phyloP scores from a whole-genome alignment of 106 monocot species.

The Iris macrosiphon region DNA sequence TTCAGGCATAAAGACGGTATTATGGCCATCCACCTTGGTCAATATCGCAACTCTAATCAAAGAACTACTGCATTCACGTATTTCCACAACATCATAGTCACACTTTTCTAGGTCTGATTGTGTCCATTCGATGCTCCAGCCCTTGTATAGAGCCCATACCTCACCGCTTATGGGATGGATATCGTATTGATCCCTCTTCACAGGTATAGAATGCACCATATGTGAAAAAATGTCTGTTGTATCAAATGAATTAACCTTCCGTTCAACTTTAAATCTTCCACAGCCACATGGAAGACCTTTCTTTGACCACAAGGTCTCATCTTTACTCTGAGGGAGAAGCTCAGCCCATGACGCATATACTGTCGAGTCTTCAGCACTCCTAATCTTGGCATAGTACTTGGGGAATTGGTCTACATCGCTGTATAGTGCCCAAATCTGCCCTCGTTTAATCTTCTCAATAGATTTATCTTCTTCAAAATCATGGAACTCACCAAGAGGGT shows the following conservation, averaged over 20 bases:
- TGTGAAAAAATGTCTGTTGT: constrained; percentile 11
- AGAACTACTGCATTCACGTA: neutral
- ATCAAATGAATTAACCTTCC: neutral
- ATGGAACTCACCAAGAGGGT: constrained; percentile 50
- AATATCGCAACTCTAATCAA: neutral
- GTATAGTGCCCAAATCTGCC: constrained; percentile 92
- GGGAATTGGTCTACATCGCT: constrained; percentile 62
- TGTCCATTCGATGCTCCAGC: constrained; percentile 5
- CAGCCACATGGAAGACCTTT: constrained; percentile 3
- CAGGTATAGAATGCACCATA: neutral
- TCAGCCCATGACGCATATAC: constrained; percentile 1
- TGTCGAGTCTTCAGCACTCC: neutral
- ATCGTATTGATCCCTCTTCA: neutral
- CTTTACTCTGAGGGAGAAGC: neutral
- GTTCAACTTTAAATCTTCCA: constrained; percentile 6
- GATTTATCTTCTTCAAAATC: constrained; percentile 39
- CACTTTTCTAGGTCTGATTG: neutral
- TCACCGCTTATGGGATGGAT: constrained; percentile 8
- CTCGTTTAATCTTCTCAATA: constrained; percentile 37
- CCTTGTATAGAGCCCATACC: constrained; percentile 15
- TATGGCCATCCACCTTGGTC: constrained; percentile 7
- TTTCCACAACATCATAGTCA: constrained; percentile 5
- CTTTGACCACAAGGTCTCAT: constrained; percentile 2
- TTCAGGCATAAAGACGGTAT: constrained; percentile 17
- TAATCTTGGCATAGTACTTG: constrained; percentile 62